Evolutionary conservation across 129 eudicot genomes (phyloP).

Genomic region (Flaveria bidentis): DNA sequence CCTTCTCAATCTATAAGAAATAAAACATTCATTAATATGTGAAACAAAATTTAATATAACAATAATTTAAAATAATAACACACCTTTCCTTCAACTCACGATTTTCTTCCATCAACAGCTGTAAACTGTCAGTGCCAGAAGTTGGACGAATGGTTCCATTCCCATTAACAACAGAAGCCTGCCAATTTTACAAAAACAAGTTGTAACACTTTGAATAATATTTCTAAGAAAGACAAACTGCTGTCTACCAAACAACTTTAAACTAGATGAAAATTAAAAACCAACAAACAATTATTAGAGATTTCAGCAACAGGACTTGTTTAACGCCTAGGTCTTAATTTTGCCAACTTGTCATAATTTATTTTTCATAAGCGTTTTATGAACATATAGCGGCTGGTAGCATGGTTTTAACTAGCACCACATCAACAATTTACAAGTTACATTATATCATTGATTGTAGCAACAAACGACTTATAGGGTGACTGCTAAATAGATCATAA

Average conservation of each 20-base stretch:
- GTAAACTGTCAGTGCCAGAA: slow-evolving; percentile 11
- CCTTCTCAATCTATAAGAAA: slow-evolving; percentile 48
- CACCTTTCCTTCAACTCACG: slow-evolving; percentile 65
- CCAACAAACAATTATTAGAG: neutral
- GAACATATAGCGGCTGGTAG: neutral
- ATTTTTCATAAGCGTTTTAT: neutral
- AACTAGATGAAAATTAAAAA: neutral
- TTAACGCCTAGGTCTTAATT: neutral
- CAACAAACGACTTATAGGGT: neutral
- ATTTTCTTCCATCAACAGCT: slow-evolving; percentile 60
- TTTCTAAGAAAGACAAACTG: neutral
- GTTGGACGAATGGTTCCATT: slow-evolving; percentile 33
- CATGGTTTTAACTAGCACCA: neutral
- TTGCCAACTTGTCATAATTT: neutral
- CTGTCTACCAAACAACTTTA: neutral
- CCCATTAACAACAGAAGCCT: slow-evolving; percentile 35
- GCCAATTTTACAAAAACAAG: slow-evolving; percentile 20
- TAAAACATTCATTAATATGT: slow-evolving; percentile 12
- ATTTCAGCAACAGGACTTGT: neutral
- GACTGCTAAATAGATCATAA: neutral
- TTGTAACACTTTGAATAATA: neutral
- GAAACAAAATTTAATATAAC: neutral
- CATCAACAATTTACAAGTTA: neutral
- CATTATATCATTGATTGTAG: neutral
- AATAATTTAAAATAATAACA: neutral